A percentile compares a stretch with the other conserved stretches of the same genome.
phyloP scores from a whole-genome alignment of 2,329 filamentous ascomycete species.

The Penicillium aurantiogriseum region DNA sequence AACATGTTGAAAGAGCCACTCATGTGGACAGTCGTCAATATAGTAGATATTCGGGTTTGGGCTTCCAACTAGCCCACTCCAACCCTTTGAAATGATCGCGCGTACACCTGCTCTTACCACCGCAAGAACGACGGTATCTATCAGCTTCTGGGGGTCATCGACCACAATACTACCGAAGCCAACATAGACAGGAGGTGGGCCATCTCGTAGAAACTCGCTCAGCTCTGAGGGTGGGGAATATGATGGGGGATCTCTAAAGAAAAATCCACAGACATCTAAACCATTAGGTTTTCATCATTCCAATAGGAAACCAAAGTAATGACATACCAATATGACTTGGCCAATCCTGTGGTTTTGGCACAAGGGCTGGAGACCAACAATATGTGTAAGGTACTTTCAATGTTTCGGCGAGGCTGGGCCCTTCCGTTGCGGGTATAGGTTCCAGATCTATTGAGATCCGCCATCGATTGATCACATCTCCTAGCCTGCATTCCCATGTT shows the following conservation, averaged over 20 bases:
- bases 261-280: slow-evolving; percentile 47
- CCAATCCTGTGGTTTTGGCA: slow-evolving; percentile 46
- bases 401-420: slow-evolving; percentile 36
- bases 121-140: slow-evolving; percentile 49
- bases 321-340: slow-evolving; percentile 35
- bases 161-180: slow-evolving; percentile 59
- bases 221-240: slow-evolving; percentile 45
- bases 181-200: slow-evolving; percentile 54
- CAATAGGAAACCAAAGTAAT: neutral
- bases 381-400: slow-evolving; percentile 47
- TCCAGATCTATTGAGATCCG: slow-evolving; percentile 43
- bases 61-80: slow-evolving; percentile 49
- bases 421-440: slow-evolving; percentile 37
- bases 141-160: slow-evolving; percentile 49
- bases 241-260: slow-evolving; percentile 40
- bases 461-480: slow-evolving; percentile 50
- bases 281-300: neutral
- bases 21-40: slow-evolving; percentile 56
- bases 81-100: slow-evolving; percentile 56
- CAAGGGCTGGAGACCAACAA: slow-evolving; percentile 46
- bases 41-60: slow-evolving; percentile 45
- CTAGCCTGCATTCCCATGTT: slow-evolving; percentile 29
- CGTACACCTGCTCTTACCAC: slow-evolving; percentile 49
- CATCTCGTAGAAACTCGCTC: slow-evolving; percentile 45
- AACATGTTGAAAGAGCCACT: slow-evolving; percentile 59